Conservation (phyloP, 805 yeast genomes). For the Blastobotrys muscicola region DNA sequence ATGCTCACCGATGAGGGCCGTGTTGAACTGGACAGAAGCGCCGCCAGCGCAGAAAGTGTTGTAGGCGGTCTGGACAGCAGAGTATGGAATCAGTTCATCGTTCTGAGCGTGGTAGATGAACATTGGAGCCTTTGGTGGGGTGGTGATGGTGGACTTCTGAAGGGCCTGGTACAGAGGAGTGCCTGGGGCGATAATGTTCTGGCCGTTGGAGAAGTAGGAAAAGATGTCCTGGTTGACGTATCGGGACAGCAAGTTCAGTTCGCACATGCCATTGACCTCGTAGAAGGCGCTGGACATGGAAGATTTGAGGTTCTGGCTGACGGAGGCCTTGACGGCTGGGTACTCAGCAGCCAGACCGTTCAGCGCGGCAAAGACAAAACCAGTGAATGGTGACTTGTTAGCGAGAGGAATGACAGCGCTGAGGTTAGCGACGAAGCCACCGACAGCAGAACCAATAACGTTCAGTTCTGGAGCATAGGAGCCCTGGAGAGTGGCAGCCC, state of each 20-base stretch:
- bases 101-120: slow-evolving; percentile 21
- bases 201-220: slow-evolving; percentile 13
- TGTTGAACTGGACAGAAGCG: slow-evolving; percentile 1
- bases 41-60: slow-evolving; percentile 2
- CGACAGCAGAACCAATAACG: slow-evolving; percentile 22
- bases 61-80: background rate
- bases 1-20: background rate
- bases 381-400: slow-evolving; percentile 18
- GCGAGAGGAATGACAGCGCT: slow-evolving; percentile 10
- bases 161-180: slow-evolving; percentile 8
- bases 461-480: slow-evolving; percentile 20
- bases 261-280: slow-evolving; percentile 11
- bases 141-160: slow-evolving; percentile 17
- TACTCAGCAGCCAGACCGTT: slow-evolving; percentile 22
- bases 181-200: slow-evolving; percentile 8
- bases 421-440: slow-evolving; percentile 21
- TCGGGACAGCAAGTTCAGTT: slow-evolving; percentile 8
- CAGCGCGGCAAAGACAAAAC: slow-evolving; percentile 20
- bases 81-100: slow-evolving; percentile 17
- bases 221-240: slow-evolving; percentile 14
- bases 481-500: slow-evolving; percentile 23
- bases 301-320: slow-evolving; percentile 5
- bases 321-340: slow-evolving; percentile 13
- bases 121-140: slow-evolving; percentile 17
- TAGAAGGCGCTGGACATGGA: slow-evolving; percentile 11